phyloP scores from a whole-genome alignment of 805 yeast species.

The Debaryomyces tyrocola region DNA sequence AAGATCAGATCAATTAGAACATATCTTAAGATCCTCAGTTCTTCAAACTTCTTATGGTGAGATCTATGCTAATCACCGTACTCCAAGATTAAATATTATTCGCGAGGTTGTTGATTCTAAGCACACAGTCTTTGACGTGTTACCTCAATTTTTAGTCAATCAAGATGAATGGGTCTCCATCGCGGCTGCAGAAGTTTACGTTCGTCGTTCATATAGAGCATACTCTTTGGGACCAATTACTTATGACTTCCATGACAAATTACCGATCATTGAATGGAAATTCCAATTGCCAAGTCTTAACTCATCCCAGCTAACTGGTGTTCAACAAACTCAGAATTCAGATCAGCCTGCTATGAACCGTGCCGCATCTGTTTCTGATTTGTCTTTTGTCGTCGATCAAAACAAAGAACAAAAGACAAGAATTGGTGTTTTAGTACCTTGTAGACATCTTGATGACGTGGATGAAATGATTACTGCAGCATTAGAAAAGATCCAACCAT shows the following conservation, averaged over 20 bases:
- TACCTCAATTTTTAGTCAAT: slow-evolving; percentile 85
- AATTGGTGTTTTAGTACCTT: slow-evolving; percentile 82
- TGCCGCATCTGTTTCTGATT: slow-evolving; percentile 90
- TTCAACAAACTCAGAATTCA: slow-evolving; percentile 50
- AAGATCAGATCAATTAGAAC: slow-evolving; percentile 96
- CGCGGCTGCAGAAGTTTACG: slow-evolving; percentile 96
- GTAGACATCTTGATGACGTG: slow-evolving; percentile 81
- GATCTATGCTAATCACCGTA: slow-evolving; percentile 67
- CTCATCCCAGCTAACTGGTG: slow-evolving; percentile 72
- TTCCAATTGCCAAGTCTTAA: slow-evolving; percentile 78
- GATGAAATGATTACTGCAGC: slow-evolving; percentile 81
- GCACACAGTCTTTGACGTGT: slow-evolving; percentile 93
- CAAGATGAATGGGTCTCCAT: slow-evolving; percentile 84
- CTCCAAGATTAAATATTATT: slow-evolving; percentile 77
- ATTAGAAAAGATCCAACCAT: slow-evolving; percentile 64
- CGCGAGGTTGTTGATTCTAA: slow-evolving; percentile 94
- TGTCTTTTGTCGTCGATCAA: slow-evolving; percentile 77
- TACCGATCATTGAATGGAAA: slow-evolving; percentile 82
- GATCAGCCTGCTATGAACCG: slow-evolving; percentile 56
- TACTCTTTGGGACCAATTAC: slow-evolving; percentile 79
- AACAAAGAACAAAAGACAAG: slow-evolving; percentile 69
- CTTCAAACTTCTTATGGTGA: slow-evolving; percentile 90
- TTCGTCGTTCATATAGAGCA: slow-evolving; percentile 96
- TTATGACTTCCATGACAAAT: slow-evolving; percentile 53
- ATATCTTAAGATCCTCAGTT: slow-evolving; percentile 87